Evolutionary conservation across 1,284 basidiomycete genomes (phyloP).

Genomic region (Rhodotorula glutinis): DNA sequence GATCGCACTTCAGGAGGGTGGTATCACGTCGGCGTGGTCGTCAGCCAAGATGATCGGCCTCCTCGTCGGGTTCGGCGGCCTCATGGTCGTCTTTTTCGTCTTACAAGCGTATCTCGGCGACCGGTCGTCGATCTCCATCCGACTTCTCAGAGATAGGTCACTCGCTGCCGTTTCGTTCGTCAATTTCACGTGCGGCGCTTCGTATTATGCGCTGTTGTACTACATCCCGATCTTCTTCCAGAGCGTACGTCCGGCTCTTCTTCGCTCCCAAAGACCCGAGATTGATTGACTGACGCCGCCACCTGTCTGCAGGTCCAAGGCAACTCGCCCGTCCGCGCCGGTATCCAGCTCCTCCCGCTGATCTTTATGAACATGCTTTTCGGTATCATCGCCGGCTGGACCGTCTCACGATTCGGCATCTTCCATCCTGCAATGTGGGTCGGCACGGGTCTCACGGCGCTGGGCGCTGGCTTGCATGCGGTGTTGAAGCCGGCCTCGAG

Average conservation of each 20-base stretch:
- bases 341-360: conserved; percentile 44
- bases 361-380: conserved; percentile 41
- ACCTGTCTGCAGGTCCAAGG: conserved; percentile 28
- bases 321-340: conserved; percentile 40
- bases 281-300: neutral
- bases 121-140: conserved; percentile 42
- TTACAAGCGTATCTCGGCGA: conserved; percentile 44
- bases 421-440: conserved; percentile 32
- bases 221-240: conserved; percentile 22
- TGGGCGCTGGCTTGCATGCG: conserved; percentile 25
- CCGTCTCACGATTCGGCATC: conserved; percentile 40
- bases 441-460: conserved; percentile 18
- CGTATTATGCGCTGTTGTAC: conserved; percentile 16
- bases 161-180: neutral
- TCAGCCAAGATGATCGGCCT: conserved; percentile 42
- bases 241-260: conserved; percentile 18
- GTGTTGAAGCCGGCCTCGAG: conserved; percentile 17
- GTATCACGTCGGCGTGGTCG: conserved; percentile 22
- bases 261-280: neutral
- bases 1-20: conserved; percentile 42
- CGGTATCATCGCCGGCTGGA: conserved; percentile 40
- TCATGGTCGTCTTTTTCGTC: conserved; percentile 39
- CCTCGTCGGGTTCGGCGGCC: conserved; percentile 44
- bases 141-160: conserved; percentile 22
- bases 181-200: conserved; percentile 23